Base-by-base conservation (phyloP, 495 filamentous ascomycete species). In the Penicillium ucsense region DNA sequence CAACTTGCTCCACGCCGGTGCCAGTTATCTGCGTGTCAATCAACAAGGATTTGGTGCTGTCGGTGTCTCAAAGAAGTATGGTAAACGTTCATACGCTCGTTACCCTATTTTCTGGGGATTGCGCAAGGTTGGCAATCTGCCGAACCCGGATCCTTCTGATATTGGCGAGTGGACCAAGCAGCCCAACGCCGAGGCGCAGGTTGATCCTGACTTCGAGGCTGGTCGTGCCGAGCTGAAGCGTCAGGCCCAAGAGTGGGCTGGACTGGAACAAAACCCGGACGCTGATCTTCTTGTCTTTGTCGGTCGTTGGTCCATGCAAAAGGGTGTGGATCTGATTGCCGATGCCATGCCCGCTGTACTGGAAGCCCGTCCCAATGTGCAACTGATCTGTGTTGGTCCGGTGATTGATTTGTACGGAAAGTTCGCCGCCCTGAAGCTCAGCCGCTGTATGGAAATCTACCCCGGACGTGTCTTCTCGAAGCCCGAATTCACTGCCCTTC, bases 51-150 rank as follows among this genome's bases (percentile, higher is more conserved):
- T 84, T 50, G 84, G 84, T 46, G 84, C 83, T 7, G 84, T 86
- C 8, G 84, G 84, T 54, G 84, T 87, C 4, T 84, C 80, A 4
- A 79, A 76, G 50, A 87, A 87, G 57, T 88, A 88, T 52, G 83
- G 83, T 7, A 84, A 84, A 57, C 78, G 84, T 8, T 82, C 82
- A 3, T 85, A 81, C 46, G 84, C 84, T 42, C 75, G 84, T 8
- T 88, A 88, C 55, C 84, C 84, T 0, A 86, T 86, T 52, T 84
- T 88, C 64, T 87, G 84, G 84, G 81, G 82, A 50, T 67, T 88
- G 20, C 77, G 78, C 48, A 83, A 80, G 59, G 77, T 88, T 41
- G 83, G 83, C 8, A 78, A 81, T 46, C 67, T 88, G 45, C 84
- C 84, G 0, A 87, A 88, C 54, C 84, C 84, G 1, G 85, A 89